phyloP scores from a whole-genome alignment of 2,329 filamentous ascomycete species.

The Fonsecaea monophora region DNA sequence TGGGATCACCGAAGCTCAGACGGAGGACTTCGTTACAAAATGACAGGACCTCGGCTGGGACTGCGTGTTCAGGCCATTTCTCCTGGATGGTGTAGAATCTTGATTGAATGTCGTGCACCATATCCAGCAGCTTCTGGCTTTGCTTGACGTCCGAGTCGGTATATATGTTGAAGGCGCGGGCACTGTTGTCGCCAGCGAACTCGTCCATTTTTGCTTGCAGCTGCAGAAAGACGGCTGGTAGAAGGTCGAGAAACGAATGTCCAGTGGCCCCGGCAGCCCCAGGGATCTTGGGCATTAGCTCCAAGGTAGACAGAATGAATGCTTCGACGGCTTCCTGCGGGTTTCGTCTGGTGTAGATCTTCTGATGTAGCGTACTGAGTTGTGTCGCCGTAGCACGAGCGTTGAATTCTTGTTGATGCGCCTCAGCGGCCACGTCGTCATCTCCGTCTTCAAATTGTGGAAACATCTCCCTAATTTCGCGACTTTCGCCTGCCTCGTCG shows the following conservation, averaged over 20 bases:
- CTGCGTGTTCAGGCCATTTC: conserved; percentile 74
- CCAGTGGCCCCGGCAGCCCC: conserved; percentile 28
- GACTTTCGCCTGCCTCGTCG: conserved; percentile 74
- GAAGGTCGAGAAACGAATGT: conserved; percentile 49
- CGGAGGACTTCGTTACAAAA: conserved; percentile 77
- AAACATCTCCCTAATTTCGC: conserved; percentile 81
- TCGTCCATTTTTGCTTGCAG: conserved; percentile 67
- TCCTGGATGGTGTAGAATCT: conserved; percentile 74
- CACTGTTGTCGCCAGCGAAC: conserved; percentile 47
- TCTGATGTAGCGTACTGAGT: conserved; percentile 66
- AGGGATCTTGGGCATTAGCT: conserved; percentile 45
- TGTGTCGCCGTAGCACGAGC: conserved; percentile 65
- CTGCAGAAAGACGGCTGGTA: conserved; percentile 70
- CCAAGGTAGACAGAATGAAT: conserved; percentile 43
- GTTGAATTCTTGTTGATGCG: conserved; percentile 44
- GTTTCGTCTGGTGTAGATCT: conserved; percentile 48
- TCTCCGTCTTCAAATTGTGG: conserved; percentile 68
- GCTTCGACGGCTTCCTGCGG: conserved; percentile 43
- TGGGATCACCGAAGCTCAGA: conserved; percentile 78
- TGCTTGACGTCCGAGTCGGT: conserved; percentile 78
- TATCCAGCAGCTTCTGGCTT: conserved; percentile 72
- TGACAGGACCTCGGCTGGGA: conserved; percentile 77
- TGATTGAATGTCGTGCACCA: conserved; percentile 72
- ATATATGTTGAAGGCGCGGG: conserved; percentile 83
- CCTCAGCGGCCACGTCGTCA: conserved; percentile 41